Evolutionary conservation across 768 basidiomycete genomes (phyloP).

Genomic region (Clitopilus hobsonii): DNA sequence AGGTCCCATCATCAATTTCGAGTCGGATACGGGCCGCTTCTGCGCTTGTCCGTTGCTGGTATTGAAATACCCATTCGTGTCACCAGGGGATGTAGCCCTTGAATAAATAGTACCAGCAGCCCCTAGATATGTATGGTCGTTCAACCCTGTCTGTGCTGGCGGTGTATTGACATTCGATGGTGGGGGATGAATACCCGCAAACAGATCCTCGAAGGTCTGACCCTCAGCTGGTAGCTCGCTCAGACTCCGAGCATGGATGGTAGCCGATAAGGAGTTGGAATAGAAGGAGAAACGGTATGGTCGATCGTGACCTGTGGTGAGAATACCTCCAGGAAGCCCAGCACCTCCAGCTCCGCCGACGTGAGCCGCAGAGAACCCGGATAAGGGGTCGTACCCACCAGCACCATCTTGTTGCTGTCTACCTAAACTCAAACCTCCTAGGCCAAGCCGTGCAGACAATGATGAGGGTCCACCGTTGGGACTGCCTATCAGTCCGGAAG

Average conservation of each 20-base stretch:
- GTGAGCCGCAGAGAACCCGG: constrained; percentile 10
- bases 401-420: background rate
- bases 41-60: background rate
- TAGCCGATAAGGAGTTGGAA: constrained; percentile 86
- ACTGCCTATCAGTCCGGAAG: constrained; percentile 18
- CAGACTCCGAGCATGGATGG: constrained; percentile 91
- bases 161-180: background rate
- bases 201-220: constrained; percentile 89
- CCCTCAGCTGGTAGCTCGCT: constrained; percentile 92
- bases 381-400: constrained; percentile 9
- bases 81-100: background rate
- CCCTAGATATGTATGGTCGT: background rate
- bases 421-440: background rate
- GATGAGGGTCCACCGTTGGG: background rate
- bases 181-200: constrained; percentile 43
- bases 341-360: constrained; percentile 7
- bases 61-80: constrained; percentile 1
- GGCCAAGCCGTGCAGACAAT: background rate
- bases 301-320: constrained; percentile 66
- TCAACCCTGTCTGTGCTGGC: background rate
- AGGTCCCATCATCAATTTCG: constrained; percentile 11
- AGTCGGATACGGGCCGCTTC: constrained; percentile 4
- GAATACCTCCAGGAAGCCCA: constrained; percentile 26
- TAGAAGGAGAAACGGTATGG: constrained; percentile 99
- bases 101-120: background rate